Evolutionary conservation across 2,329 filamentous ascomycete species (phyloP).

Genomic region (Fusarium solani-melongenae): DNA sequence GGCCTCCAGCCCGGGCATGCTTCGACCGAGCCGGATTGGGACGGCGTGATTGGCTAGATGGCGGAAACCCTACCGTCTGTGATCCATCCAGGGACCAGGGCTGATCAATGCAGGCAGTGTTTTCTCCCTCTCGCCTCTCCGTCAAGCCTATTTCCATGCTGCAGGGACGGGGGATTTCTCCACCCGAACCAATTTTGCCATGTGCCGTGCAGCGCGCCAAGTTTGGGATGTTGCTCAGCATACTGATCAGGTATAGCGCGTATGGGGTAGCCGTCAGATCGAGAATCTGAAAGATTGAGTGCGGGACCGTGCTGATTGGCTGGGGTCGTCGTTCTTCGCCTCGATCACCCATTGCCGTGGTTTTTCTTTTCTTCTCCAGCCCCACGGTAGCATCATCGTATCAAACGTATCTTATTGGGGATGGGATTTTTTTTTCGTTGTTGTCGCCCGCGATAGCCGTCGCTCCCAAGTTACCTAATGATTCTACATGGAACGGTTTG

Average conservation of each 20-base stretch:
- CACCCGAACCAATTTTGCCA: constrained; percentile 21
- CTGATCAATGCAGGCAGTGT: constrained; percentile 24
- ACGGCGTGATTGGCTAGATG: background rate
- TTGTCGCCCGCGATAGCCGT: background rate
- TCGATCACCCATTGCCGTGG: background rate
- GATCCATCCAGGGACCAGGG: background rate
- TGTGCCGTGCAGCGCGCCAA: constrained; percentile 31
- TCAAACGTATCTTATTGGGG: background rate
- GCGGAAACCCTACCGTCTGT: background rate
- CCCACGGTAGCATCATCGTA: background rate
- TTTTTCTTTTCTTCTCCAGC: background rate
- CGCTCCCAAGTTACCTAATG: background rate
- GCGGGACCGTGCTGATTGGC: constrained; percentile 25
- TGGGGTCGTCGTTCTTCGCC: background rate
- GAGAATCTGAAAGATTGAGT: constrained; percentile 34
- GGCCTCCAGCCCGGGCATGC: background rate
- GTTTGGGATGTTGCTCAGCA: constrained; percentile 33
- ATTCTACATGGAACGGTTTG: background rate
- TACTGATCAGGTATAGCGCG: constrained; percentile 35
- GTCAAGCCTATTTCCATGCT: constrained; percentile 2
- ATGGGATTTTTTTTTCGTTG: background rate
- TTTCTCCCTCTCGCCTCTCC: constrained; percentile 10
- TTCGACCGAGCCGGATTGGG: background rate
- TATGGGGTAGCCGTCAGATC: constrained; percentile 34
- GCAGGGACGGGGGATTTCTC: constrained; percentile 28